phyloP scores from a whole-genome alignment of 768 basidiomycete genomes.

The Hygrophorus russula region DNA sequence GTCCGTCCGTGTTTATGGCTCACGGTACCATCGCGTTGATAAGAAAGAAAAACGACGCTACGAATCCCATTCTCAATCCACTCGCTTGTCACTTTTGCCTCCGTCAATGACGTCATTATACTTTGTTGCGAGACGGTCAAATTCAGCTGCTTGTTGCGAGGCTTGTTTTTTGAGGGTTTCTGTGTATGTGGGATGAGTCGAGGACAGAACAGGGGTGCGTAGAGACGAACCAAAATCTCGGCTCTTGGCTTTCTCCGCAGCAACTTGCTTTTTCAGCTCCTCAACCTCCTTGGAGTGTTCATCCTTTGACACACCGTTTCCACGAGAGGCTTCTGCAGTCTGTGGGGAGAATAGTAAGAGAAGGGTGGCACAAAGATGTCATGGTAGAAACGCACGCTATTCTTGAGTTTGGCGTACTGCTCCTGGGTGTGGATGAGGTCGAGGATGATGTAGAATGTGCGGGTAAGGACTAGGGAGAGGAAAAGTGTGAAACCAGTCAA shows the following conservation, averaged over 20 bases:
- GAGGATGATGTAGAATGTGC: constrained; percentile 85
- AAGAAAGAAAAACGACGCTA: neutral
- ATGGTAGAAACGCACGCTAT: constrained; percentile 23
- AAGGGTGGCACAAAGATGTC: neutral
- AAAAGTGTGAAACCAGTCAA: constrained; percentile 91
- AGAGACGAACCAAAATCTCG: constrained; percentile 50
- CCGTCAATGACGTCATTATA: constrained; percentile 61
- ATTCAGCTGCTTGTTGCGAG: constrained; percentile 64
- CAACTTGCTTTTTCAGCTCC: constrained; percentile 59
- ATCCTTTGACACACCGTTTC: constrained; percentile 21
- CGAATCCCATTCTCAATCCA: constrained; percentile 3
- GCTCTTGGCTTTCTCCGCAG: constrained; percentile 41
- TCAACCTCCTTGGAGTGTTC: constrained; percentile 42
- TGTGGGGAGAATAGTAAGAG: constrained; percentile 1
- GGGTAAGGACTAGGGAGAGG: constrained; percentile 88
- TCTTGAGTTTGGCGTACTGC: constrained; percentile 75
- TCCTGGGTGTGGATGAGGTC: constrained; percentile 89
- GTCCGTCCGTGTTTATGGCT: neutral
- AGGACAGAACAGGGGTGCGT: neutral
- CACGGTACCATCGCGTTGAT: neutral
- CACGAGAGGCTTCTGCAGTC: constrained; percentile 11
- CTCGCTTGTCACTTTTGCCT: constrained; percentile 21
- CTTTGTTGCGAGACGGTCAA: constrained; percentile 71
- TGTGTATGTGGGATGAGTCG: constrained; percentile 15
- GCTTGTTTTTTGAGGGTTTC: constrained; percentile 80